Evolutionary conservation across 1,139 yeast species (phyloP), one percentile per base, ranked within the genome.

Genomic region (Saccharomyces hybrid): DNA sequence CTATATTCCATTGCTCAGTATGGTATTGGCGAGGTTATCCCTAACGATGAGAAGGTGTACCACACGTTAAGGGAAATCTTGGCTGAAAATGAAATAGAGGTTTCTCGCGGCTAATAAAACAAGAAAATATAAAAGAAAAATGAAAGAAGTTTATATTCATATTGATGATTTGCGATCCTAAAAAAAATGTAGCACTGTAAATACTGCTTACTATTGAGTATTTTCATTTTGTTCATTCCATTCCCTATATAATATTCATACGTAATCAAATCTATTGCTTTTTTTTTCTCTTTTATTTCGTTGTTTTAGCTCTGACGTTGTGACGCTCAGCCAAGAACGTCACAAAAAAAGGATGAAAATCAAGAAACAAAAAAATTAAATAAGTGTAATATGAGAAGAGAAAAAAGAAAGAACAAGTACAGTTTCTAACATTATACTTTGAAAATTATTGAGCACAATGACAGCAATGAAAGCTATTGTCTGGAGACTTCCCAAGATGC

Each of bases 21-120:
- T 64, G 91, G 91, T 55, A 70, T 84, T 71, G 80, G 79, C 55
- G 87, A 82, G 64, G 75, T 83, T 48, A 77, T 77, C 54, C 67
- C 74, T 52, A 77, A 76, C 50, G 80, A 78, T 54, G 74, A 74
- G 9, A 61, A 58, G 5, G 51, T 63, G 6, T 59, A 59, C 50
- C 50, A 52, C 6, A 56, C 50, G 4, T 52, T 62, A 42, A 56
- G 57, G 28, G 44, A 46, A 16, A 47, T 61, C 6, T 50, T 62
- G 20, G 62, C 54, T 25, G 57, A 50, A 25, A 53, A 57, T 44
- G 53, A 54, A n/a, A 54, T 58, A 30, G 44, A 38, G 23, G 23
- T 38, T 34, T 20, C 44, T 8, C 44, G 25, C 25, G 16, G 11
- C 13, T 16, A 38, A 16, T 38, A 3, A 38, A 38, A 38, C 44